These are phyloP conservation scores for Cyphellophora europaea DNA, from an alignment of 2,329 filamentous ascomycete species.

Conservation along the genomic window DNA sequence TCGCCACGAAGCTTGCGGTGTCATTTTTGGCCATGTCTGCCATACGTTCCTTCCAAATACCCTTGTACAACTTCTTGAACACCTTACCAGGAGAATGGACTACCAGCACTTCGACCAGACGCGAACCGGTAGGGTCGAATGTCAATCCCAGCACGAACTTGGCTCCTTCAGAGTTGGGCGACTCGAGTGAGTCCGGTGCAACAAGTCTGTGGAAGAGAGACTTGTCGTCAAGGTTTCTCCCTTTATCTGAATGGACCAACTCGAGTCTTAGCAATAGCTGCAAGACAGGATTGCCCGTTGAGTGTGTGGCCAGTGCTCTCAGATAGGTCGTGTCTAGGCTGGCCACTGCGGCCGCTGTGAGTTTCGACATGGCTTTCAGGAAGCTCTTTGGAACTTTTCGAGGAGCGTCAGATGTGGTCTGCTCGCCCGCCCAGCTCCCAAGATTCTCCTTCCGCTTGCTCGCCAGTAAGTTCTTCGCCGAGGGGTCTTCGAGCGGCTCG, in stretches of 20 bases:
- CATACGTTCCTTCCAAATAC: slow-evolving; percentile 71
- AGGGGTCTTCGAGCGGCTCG: slow-evolving; percentile 61
- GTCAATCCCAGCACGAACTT: slow-evolving; percentile 77
- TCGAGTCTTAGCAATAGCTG: slow-evolving; percentile 85
- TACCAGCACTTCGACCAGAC: slow-evolving; percentile 79
- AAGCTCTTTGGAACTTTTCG: slow-evolving; percentile 68
- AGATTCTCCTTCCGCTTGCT: slow-evolving; percentile 90
- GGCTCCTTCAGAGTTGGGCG: slow-evolving; percentile 63
- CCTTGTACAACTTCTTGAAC: slow-evolving; percentile 79
- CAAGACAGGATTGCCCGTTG: slow-evolving; percentile 84
- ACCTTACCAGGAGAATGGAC: slow-evolving; percentile 72
- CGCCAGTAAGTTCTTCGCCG: slow-evolving; percentile 66
- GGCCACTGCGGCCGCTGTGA: slow-evolving; percentile 67
- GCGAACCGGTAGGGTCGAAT: slow-evolving; percentile 84
- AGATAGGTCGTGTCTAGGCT: slow-evolving; percentile 71
- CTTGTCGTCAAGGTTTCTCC: slow-evolving; percentile 53
- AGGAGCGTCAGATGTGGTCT: slow-evolving; percentile 36
- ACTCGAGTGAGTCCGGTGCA: slow-evolving; percentile 62
- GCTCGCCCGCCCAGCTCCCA: slow-evolving; percentile 43
- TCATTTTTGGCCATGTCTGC: slow-evolving; percentile 78
- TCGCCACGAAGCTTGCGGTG: slow-evolving; percentile 78
- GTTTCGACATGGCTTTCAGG: slow-evolving; percentile 64
- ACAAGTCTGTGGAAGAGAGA: slow-evolving; percentile 69
- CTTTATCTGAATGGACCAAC: slow-evolving; percentile 61
- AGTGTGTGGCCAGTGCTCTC: slow-evolving; percentile 75